phyloP scores from a whole-genome alignment of 2,329 filamentous ascomycete species.

The Fusarium ambrosium region DNA sequence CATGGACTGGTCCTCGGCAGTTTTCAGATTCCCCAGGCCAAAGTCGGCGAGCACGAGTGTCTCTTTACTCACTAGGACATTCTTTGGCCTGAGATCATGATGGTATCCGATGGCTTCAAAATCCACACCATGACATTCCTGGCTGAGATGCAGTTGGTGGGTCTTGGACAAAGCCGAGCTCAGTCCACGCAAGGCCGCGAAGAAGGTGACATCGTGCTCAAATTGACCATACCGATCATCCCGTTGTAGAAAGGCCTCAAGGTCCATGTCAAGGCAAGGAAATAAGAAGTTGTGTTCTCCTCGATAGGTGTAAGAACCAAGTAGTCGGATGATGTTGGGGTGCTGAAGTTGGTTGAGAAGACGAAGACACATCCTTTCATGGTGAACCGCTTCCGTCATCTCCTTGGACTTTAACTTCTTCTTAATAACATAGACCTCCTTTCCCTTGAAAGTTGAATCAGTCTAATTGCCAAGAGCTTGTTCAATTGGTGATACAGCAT shows the following conservation, averaged over 20 bases:
- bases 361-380: neutral
- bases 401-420: neutral
- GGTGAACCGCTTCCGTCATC: too few species aligned
- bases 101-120: conserved; percentile 1
- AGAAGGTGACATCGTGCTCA: neutral
- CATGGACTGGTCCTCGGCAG: neutral
- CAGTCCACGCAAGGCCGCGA: neutral
- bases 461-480: neutral
- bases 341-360: conserved; percentile 6
- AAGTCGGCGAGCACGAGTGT: neutral
- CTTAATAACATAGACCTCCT: neutral
- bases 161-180: conserved; percentile 1
- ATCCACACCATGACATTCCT: neutral
- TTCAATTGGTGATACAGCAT: too few species aligned
- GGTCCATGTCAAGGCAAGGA: neutral
- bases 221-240: neutral
- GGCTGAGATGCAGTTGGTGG: neutral
- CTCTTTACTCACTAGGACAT: neutral
- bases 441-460: neutral
- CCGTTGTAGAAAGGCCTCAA: neutral
- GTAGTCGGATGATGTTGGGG: neutral
- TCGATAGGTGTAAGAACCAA: neutral
- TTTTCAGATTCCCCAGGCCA: neutral
- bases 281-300: neutral
- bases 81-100: neutral